phyloP scores from a whole-genome alignment of 768 basidiomycete genomes.

The Mycena chlorophos region DNA sequence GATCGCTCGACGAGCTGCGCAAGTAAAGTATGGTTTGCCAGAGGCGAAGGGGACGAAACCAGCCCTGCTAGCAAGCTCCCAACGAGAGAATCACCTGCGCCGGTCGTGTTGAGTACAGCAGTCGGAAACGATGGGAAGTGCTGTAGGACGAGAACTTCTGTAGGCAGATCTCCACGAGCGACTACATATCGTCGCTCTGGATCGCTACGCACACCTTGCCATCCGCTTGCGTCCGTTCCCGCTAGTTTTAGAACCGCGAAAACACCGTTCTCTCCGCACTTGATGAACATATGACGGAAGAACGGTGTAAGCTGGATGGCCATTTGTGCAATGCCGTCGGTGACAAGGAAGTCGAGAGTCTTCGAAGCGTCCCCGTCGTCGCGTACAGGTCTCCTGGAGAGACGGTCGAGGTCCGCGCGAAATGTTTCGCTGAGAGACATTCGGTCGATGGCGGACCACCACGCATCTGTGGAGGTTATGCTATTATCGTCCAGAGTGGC shows the following conservation, averaged over 20 bases:
- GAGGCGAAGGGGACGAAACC: conserved; percentile 48
- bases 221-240: conserved; percentile 42
- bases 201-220: conserved; percentile 53
- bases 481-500: conserved; percentile 26
- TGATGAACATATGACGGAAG: conserved; percentile 81
- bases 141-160: conserved; percentile 59
- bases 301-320: conserved; percentile 81
- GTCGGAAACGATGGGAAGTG: conserved; percentile 67
- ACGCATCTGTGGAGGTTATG: conserved; percentile 52
- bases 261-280: conserved; percentile 75
- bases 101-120: conserved; percentile 72
- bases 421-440: conserved; percentile 69
- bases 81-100: conserved; percentile 89
- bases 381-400: conserved; percentile 48
- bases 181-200: conserved; percentile 50
- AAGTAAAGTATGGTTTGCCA: conserved; percentile 48
- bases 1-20: conserved; percentile 50
- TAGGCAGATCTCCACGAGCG: conserved; percentile 44
- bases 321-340: conserved; percentile 76
- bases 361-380: conserved; percentile 40
- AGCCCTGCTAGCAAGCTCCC: conserved; percentile 82
- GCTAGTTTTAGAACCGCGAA: conserved; percentile 60
- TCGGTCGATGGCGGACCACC: conserved; percentile 67
- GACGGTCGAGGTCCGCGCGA: conserved; percentile 62
- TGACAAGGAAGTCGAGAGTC: conserved; percentile 62